Conservation (phyloP, 306 rosid genomes). For the Vachellia pachyceras region DNA sequence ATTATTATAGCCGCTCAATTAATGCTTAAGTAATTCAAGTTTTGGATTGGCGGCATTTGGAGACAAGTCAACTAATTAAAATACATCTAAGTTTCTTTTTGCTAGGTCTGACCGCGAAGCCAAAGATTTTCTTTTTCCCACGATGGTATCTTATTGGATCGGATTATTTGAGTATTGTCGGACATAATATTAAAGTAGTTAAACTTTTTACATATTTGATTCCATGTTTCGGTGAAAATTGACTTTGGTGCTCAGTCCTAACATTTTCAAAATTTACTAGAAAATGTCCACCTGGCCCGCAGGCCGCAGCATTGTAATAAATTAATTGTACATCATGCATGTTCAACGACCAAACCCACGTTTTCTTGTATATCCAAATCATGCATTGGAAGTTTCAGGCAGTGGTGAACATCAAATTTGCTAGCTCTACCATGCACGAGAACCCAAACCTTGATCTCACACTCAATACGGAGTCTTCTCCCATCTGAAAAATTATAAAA, state of each 20-base stretch:
- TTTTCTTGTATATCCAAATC: not conserved
- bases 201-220: not conserved
- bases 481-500: too few species aligned
- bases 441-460: not conserved
- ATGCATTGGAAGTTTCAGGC: not conserved
- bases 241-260: conserved; percentile 41
- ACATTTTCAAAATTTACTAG: not conserved
- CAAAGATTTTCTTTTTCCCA: too few species aligned
- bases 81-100: not conserved
- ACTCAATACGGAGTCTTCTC: not conserved
- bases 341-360: not conserved
- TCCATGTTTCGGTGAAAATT: conserved; percentile 23
- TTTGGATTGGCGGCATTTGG: not conserved
- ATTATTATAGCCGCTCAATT: not conserved
- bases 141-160: too few species aligned
- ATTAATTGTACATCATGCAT: not conserved
- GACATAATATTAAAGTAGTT: too few species aligned
- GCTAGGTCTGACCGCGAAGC: too few species aligned
- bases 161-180: too few species aligned
- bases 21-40: not conserved
- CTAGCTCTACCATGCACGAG: not conserved
- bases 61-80: not conserved
- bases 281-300: conserved; percentile 1
- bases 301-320: not conserved
- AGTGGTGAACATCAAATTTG: not conserved